phyloP scores from a whole-genome alignment of 805 yeast species.

The Starmera quercuum region DNA sequence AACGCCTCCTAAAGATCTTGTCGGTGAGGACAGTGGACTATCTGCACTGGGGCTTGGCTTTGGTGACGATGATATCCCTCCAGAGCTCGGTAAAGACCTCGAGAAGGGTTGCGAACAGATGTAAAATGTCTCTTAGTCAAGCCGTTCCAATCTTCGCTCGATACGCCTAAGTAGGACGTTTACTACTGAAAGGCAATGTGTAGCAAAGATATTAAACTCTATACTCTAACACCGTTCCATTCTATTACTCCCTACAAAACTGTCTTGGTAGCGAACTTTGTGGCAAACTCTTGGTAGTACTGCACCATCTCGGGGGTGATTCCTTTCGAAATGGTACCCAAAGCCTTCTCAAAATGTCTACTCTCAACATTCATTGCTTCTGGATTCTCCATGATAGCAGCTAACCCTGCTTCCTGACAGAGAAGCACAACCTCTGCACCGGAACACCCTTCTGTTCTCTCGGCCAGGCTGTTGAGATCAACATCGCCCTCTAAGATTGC shows the following conservation, averaged over 20 bases:
- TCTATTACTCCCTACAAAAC: no score
- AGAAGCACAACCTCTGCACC: conserved; percentile 93
- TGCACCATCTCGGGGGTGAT: conserved; percentile 81
- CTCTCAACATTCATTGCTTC: conserved; percentile 45
- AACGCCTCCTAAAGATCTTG: conserved; percentile 71
- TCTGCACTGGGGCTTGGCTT: conserved; percentile 35
- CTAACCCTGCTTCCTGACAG: conserved; percentile 92
- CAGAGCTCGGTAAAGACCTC: conserved; percentile 30
- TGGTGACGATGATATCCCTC: conserved; percentile 45
- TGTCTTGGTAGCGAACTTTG: no score
- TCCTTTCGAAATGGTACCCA: conserved; percentile 61
- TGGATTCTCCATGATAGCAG: conserved; percentile 81
- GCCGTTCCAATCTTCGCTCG: no score
- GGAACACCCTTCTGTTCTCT: conserved; percentile 78
- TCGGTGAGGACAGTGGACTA: conserved; percentile 46
- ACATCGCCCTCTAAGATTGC: conserved; percentile 37
- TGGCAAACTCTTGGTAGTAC: conserved; percentile 51
- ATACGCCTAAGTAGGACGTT: no score
- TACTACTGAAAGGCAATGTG: no score
- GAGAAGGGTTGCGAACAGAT: conserved; percentile 35
- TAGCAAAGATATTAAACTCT: no score
- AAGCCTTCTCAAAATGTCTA: conserved; percentile 66
- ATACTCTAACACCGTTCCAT: no score
- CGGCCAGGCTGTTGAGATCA: conserved; percentile 47
- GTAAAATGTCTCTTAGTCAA: no score